A percentile compares a stretch with the other conserved stretches of the same genome.
Conservation (phyloP, 495 filamentous ascomycete genomes). For the Zalerion maritima region DNA sequence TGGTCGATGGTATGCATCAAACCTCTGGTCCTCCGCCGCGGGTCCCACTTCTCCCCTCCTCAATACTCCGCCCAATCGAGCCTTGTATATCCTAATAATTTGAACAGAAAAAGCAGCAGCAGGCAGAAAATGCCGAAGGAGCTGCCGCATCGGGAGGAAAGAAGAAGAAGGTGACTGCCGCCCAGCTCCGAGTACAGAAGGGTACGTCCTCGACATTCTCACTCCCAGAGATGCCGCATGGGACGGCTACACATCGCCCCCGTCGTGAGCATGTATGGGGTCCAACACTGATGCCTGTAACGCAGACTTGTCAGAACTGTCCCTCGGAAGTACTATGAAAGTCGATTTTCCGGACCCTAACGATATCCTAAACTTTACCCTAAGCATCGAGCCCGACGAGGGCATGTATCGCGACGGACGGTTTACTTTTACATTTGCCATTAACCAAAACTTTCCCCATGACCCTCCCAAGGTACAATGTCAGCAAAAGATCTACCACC, state of each 20-base stretch:
- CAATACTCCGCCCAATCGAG: not conserved
- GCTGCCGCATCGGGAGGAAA: slow-evolving; percentile 46
- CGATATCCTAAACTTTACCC: slow-evolving; percentile 89
- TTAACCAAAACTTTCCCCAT: slow-evolving; percentile 91
- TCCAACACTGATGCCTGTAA: not conserved
- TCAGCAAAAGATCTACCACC: slow-evolving; percentile 96
- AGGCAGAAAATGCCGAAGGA: slow-evolving; percentile 71
- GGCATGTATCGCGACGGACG: slow-evolving; percentile 89
- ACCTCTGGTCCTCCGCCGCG: slow-evolving; percentile 3
- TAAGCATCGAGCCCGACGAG: slow-evolving; percentile 91
- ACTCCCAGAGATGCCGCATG: not conserved
- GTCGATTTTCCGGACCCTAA: slow-evolving; percentile 87
- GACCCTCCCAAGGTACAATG: slow-evolving; percentile 97
- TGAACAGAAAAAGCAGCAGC: slow-evolving; percentile 79
- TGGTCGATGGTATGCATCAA: slow-evolving; percentile 79
- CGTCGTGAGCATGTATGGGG: not conserved
- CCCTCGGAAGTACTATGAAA: slow-evolving; percentile 80
- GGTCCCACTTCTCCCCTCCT: not conserved
- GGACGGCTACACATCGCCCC: not conserved
- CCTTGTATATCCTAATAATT: slow-evolving; percentile 6
- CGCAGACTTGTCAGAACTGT: slow-evolving; percentile 82
- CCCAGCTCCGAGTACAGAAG: slow-evolving; percentile 91
- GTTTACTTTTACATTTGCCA: slow-evolving; percentile 83
- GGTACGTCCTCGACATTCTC: slow-evolving; percentile 34
- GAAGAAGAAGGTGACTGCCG: slow-evolving; percentile 97